Base-by-base conservation (phyloP, 345 rosid species). In the Acer saccharum region DNA sequence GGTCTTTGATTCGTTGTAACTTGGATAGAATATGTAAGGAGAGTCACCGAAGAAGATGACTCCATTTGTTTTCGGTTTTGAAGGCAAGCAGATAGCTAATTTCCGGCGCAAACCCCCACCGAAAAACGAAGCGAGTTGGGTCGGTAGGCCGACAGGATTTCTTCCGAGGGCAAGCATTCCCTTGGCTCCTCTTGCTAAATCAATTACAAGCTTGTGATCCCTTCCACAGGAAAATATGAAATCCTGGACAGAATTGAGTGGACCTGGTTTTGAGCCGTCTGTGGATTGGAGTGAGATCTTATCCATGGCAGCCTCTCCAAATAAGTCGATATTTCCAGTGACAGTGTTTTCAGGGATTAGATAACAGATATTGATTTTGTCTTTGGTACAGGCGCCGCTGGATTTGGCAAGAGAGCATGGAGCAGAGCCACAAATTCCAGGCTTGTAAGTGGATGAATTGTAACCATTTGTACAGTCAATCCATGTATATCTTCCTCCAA, bases 81-180 rank as follows among this genome's bases (percentile, higher is more conserved):
- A 52, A 21, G 81, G 63, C 65, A 82, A 65, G 71, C 82, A 82
- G 1, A 79, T 68, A 1, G 78, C 81, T 2, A 83, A 83, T 57
- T 77, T 80, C 17, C n/a, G 14, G 41, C 1, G 68, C 1, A 64
- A 64, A 23, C 41, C 29, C 14, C 27, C 41, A 64, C 68, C 41
- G 13, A 64, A 43, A 35, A 35, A 35, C 39, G 39, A 35, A 35
- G 39, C 6, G 39, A 64, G 41, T 64, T 64, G 68, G 7, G 9
- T 64, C 29, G 68, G 68, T 64, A 64, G 41, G 14, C 41, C 41
- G 1, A 64, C 68, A 64, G 35, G n/a, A 7, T 29, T 20, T 29
- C 68, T 64, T 64, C 68, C 68, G 2, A 60, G 68, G 35, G 41
- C 68, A 64, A 64, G 35, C 68, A 64, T 64, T 20, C 29, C 65